These are phyloP conservation scores for Penicillium sp. DNA, from an alignment of 2,329 filamentous ascomycete species.

Conservation along the genomic window DNA sequence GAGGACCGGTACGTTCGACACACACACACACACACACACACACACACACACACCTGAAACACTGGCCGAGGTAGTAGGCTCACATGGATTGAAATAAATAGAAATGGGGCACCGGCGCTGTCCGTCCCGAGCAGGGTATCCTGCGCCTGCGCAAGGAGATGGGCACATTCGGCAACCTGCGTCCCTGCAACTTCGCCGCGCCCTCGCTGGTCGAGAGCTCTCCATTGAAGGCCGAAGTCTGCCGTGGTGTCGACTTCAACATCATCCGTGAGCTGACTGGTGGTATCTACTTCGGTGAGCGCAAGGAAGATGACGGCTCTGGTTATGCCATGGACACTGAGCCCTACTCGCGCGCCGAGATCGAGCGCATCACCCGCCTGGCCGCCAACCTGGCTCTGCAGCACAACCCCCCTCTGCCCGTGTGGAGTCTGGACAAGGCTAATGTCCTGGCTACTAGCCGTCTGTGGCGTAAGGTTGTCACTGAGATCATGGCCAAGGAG, in stretches of 20 bases:
- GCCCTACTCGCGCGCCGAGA: slow-evolving; percentile 80
- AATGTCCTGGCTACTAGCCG: slow-evolving; percentile 91
- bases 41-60: slow-evolving; percentile 5
- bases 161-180: slow-evolving; percentile 90
- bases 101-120: slow-evolving; percentile 89
- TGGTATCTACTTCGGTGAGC: slow-evolving; percentile 93
- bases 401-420: slow-evolving; percentile 73
- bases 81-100: slow-evolving; percentile 28
- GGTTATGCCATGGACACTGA: slow-evolving; percentile 82
- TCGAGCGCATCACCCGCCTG: slow-evolving; percentile 84
- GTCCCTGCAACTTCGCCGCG: slow-evolving; percentile 93
- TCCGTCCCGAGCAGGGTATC: slow-evolving; percentile 91
- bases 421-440: slow-evolving; percentile 92
- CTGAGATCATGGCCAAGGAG: slow-evolving; percentile 82
- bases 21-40: not conserved
- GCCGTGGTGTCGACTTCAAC: slow-evolving; percentile 86
- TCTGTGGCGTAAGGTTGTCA: slow-evolving; percentile 86
- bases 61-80: not conserved
- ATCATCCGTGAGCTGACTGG: slow-evolving; percentile 91
- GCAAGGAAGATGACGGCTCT: slow-evolving; percentile 74
- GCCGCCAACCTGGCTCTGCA: slow-evolving; percentile 80
- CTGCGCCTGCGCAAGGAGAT: slow-evolving; percentile 91
- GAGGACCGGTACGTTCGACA: slow-evolving; percentile 70
- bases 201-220: slow-evolving; percentile 82
- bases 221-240: slow-evolving; percentile 83